A percentile compares a stretch with the other conserved stretches of the same genome.
Evolutionary conservation across 2,329 filamentous ascomycete species (phyloP).

Genomic region (Periconia sp.): DNA sequence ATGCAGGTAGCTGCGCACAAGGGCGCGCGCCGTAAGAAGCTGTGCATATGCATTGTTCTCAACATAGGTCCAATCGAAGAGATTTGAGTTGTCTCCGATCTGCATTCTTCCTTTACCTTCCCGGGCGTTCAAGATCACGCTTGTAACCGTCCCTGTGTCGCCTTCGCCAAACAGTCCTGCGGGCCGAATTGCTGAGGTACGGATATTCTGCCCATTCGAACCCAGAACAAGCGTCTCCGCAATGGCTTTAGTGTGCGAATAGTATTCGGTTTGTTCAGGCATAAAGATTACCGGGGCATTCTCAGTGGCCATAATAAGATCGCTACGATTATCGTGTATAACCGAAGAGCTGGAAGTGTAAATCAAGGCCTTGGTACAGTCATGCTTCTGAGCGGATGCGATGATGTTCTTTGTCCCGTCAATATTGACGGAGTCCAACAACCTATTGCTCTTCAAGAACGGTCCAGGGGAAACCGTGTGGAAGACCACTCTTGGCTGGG

Average conservation of each 20-base stretch:
- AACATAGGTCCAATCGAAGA: conserved; percentile 23
- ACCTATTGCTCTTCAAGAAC: conserved; percentile 30
- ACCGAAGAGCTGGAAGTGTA: conserved; percentile 27
- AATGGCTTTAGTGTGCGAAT: conserved; percentile 29
- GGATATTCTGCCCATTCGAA: conserved; percentile 15
- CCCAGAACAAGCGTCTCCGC: conserved; percentile 21
- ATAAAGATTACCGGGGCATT: conserved; percentile 12
- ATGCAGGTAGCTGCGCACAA: conserved; percentile 3
- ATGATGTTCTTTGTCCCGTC: conserved; percentile 52
- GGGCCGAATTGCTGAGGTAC: conserved; percentile 18
- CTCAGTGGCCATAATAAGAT: conserved; percentile 18
- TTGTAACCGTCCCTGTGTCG: conserved; percentile 7
- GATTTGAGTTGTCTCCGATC: conserved; percentile 10
- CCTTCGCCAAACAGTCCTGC: conserved; percentile 19
- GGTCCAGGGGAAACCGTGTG: conserved; percentile 52
- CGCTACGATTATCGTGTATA: conserved; percentile 19
- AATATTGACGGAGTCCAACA: conserved; percentile 52
- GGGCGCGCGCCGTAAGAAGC: conserved; percentile 12
- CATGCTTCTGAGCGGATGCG: conserved; percentile 1
- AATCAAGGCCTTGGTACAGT: conserved; percentile 15
- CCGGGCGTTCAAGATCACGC: conserved; percentile 5
- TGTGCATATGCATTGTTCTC: conserved; percentile 19
- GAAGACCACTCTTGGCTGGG: conserved; percentile 51
- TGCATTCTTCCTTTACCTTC: conserved; percentile 6
- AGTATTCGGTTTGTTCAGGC: conserved; percentile 18